Evolutionary conservation across 2,329 filamentous ascomycete genomes (phyloP).

Genomic region (Penicillium sp.): DNA sequence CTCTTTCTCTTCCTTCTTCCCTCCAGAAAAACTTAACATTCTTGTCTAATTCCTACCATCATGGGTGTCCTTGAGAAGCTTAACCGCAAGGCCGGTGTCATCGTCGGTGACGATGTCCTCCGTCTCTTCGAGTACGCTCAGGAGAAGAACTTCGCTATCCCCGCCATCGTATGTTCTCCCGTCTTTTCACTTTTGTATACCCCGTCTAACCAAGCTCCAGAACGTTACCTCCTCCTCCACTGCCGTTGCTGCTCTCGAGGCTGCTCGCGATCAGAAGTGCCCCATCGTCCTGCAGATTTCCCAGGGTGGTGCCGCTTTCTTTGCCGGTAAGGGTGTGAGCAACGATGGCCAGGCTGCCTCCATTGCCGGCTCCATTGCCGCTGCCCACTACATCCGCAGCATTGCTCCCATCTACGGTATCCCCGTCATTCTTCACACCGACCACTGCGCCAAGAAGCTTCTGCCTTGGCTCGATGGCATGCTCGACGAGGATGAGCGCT

Average conservation of each 20-base stretch:
- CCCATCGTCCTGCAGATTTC: slow-evolving; percentile 91
- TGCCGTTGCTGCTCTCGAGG: slow-evolving; percentile 82
- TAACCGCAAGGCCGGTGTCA: slow-evolving; percentile 60
- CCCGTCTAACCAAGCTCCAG: slow-evolving; percentile 27
- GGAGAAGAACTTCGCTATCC: slow-evolving; percentile 82
- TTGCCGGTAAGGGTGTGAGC: slow-evolving; percentile 81
- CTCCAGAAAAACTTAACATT: slow-evolving; percentile 3
- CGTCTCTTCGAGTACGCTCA: slow-evolving; percentile 84
- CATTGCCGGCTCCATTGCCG: slow-evolving; percentile 80
- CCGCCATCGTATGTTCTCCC: slow-evolving; percentile 58
- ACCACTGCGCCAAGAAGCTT: slow-evolving; percentile 99
- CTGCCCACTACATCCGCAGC: slow-evolving; percentile 86
- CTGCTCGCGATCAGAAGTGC: slow-evolving; percentile 83
- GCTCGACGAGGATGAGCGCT: slow-evolving; percentile 86
- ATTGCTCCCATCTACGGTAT: slow-evolving; percentile 82
- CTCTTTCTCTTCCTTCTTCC: neutral
- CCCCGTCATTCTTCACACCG: slow-evolving; percentile 90
- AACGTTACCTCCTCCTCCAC: slow-evolving; percentile 94
- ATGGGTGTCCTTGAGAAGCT: slow-evolving; percentile 52
- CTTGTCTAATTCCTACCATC: slow-evolving; percentile 19
- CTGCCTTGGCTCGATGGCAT: slow-evolving; percentile 96
- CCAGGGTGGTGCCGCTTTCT: slow-evolving; percentile 90
- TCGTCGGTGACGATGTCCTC: slow-evolving; percentile 62
- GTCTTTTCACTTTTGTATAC: neutral
- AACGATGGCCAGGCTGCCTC: slow-evolving; percentile 82